Conservation (phyloP, 2,329 filamentous ascomycete genomes). For the Sodiomyces alkalinus region DNA sequence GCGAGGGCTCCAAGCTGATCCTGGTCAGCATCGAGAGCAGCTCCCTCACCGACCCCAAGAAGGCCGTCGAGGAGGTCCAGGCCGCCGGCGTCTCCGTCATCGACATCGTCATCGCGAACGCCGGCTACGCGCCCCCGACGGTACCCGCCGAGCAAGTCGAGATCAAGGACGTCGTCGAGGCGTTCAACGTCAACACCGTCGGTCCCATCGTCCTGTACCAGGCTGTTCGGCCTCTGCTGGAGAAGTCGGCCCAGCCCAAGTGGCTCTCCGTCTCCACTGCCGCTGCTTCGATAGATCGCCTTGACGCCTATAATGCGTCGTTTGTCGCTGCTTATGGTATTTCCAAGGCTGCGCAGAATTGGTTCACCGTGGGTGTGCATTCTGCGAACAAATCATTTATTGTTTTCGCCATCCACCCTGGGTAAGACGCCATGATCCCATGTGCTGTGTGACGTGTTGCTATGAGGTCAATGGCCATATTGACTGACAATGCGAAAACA, state of each 20-base stretch:
- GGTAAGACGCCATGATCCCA: slow-evolving; percentile 4
- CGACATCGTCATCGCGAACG: slow-evolving; percentile 38
- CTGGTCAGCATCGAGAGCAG: slow-evolving; percentile 26
- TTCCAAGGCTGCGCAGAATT: slow-evolving; percentile 17
- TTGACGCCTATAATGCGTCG: slow-evolving; percentile 7
- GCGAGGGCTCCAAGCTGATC: slow-evolving; percentile 18
- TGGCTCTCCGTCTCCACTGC: slow-evolving; percentile 14
- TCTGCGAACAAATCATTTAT: slow-evolving; percentile 1
- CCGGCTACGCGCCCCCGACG: slow-evolving; percentile 23
- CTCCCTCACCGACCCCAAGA: slow-evolving; percentile 15
- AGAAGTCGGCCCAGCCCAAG: slow-evolving; percentile 9
- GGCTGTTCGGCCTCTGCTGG: slow-evolving; percentile 13
- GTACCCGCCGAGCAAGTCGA: slow-evolving; percentile 17
- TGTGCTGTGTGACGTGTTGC: background rate
- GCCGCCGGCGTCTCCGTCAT: slow-evolving; percentile 21
- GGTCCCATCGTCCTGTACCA: slow-evolving; percentile 7
- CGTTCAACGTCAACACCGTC: slow-evolving; percentile 23
- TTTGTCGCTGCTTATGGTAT: slow-evolving; percentile 13
- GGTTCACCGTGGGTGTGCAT: slow-evolving; percentile 10
- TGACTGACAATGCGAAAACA: slow-evolving; percentile 3
- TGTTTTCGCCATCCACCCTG: slow-evolving; percentile 10
- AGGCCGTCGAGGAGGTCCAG: slow-evolving; percentile 16
- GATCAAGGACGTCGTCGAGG: slow-evolving; percentile 18
- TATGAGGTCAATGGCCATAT: no score
- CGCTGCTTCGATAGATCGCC: slow-evolving; percentile 11